Base-by-base conservation (phyloP, 352 stramenopile species). In the Phytophthora meadii region DNA sequence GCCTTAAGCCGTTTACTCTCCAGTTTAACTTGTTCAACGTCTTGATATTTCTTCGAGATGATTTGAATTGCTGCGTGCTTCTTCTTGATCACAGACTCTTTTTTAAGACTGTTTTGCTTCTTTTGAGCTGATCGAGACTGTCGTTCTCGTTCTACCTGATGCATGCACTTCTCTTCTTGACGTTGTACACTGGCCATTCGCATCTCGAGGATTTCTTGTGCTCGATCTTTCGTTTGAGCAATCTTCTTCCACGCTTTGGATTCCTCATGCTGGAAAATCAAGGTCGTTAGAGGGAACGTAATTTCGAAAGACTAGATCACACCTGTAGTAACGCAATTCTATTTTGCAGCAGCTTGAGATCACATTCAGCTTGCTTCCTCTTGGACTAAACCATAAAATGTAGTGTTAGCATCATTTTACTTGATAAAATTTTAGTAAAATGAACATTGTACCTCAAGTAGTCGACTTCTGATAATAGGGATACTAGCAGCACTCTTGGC, bases 161-260 rank as follows among this genome's bases (percentile, higher is more conserved):
- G 61, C 36, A 75, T 59, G 1, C 72, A 69, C 55, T 88, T 88
- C 10, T 81, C 55, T 34, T 87, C 72, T 46, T 79, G 64, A 6
- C 81, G 79, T 39, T 77, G 75, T 19, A 87, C 12, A 41, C 74
- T 90, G 0, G 79, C 79, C 36, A 85, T 42, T 8, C 85, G 81
- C 51, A 88, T 73, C 8, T 87, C 72, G 25, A 92, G 71, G 14
- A 94, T 86, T 62, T 90, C 79, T 50, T 92, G 71, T 12, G 85
- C 85, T 10, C 79, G 76, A 44, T 91, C 83, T 46, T 91, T 86
- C 0, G 85, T 94, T 68, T 91, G 82, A 34, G 79, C 74, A 19
- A 92, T 94, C 59, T 91, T 94, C 45, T 90, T 88, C 85, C 83
- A 92, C 24, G 83, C 85, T 48, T 88, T 88, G 0, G 72, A 74